A percentile compares a stretch with the other conserved stretches of the same genome.
phyloP scores from a whole-genome alignment of 2,329 filamentous ascomycete species.

The Hypoxylon sp. region DNA sequence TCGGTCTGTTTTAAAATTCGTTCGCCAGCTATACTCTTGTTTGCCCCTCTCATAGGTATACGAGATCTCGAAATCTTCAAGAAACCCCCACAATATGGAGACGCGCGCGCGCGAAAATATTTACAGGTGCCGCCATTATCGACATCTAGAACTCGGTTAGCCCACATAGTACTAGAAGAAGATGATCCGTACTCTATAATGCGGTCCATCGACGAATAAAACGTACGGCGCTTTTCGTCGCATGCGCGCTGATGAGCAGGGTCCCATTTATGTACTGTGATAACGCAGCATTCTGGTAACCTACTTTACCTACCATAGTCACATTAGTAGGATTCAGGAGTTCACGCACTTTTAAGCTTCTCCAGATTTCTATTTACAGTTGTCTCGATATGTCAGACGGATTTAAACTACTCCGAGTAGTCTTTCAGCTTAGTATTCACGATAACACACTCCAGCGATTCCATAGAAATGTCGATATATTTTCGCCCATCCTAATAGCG shows the following conservation, averaged over 20 bases:
- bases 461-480: not conserved
- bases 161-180: conserved; percentile 13
- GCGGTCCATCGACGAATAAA: conserved; percentile 25
- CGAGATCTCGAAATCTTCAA: conserved; percentile 39
- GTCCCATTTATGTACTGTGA: conserved; percentile 42
- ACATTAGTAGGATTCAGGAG: conserved; percentile 13
- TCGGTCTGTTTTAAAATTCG: conserved; percentile 10
- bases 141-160: conserved; percentile 36
- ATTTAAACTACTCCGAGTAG: not conserved
- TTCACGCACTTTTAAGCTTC: conserved; percentile 36
- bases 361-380: conserved; percentile 32
- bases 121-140: conserved; percentile 43
- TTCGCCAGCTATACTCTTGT: not conserved
- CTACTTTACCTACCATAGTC: conserved; percentile 22
- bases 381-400: not conserved
- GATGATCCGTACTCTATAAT: conserved; percentile 22
- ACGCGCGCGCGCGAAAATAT: conserved; percentile 41
- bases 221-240: conserved; percentile 18
- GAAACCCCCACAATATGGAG: conserved; percentile 47
- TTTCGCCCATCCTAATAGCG: not conserved
- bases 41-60: conserved; percentile 23
- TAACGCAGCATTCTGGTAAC: conserved; percentile 39
- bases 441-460: not conserved
- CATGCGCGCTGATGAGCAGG: conserved; percentile 40
- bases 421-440: not conserved